phyloP scores from a whole-genome alignment of 225 moss, liverwort and hornwort species.

The Physcomitrellopsis africana region DNA sequence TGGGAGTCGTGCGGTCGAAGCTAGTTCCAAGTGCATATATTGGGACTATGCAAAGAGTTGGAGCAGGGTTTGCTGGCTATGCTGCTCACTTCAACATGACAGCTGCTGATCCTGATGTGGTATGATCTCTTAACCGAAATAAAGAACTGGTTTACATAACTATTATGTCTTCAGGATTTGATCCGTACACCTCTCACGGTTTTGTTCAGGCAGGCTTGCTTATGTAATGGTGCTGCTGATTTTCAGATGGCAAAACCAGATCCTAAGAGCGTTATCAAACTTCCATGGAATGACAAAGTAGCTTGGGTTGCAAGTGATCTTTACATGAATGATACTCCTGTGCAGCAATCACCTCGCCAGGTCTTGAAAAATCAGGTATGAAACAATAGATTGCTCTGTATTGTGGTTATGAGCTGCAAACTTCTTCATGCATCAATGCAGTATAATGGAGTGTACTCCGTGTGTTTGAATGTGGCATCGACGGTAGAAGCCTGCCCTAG shows the following conservation, averaged over 20 bases:
- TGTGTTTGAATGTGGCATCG: too few relatives aligned
- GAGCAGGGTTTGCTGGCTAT: slow-evolving; percentile 90
- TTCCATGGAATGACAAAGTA: slow-evolving; percentile 81
- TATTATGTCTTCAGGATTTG: too few relatives aligned
- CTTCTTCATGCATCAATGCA: too few relatives aligned
- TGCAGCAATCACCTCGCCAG: slow-evolving; percentile 85
- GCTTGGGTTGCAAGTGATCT: slow-evolving; percentile 98
- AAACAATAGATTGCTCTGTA: not conserved
- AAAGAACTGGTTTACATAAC: too few relatives aligned
- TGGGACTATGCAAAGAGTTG: slow-evolving; percentile 52
- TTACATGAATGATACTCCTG: slow-evolving; percentile 58
- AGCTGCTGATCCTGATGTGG: slow-evolving; percentile 85
- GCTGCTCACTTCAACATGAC: slow-evolving; percentile 88
- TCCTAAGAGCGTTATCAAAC: slow-evolving; percentile 63
- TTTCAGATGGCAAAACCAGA: slow-evolving; percentile 82
- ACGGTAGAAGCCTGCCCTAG: too few relatives aligned
- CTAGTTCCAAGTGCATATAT: slow-evolving; percentile 78
- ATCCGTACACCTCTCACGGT: too few relatives aligned
- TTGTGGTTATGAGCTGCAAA: too few relatives aligned
- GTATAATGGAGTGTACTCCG: too few relatives aligned
- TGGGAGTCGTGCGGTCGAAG: slow-evolving; percentile 88
- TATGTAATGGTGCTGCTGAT: not conserved
- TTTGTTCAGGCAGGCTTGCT: too few relatives aligned
- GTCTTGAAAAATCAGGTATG: slow-evolving; percentile 65
- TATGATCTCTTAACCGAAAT: slow-evolving; percentile 17